phyloP scores from a whole-genome alignment of 805 yeast genomes.

The Ogataea polymorpha region DNA sequence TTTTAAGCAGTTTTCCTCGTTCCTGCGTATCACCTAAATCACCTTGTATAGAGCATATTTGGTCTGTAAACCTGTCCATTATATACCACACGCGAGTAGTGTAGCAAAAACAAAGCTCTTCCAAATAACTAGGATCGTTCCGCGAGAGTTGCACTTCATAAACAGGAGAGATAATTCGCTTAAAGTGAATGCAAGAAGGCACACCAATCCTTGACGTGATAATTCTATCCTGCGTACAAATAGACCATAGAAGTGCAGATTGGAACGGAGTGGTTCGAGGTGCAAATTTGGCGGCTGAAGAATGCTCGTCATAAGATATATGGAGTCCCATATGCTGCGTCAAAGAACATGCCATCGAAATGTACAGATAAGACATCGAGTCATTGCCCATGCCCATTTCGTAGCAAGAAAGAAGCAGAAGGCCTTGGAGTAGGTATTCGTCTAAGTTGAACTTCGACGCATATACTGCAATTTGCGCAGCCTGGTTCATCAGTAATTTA shows the following conservation, averaged over 20 bases:
- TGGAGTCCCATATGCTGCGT: slow-evolving; percentile 36
- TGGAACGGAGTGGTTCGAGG: slow-evolving; percentile 26
- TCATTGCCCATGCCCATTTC: slow-evolving; percentile 31
- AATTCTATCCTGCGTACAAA: slow-evolving; percentile 32
- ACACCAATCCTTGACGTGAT: slow-evolving; percentile 27
- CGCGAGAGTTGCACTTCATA: slow-evolving; percentile 22
- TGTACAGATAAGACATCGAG: slow-evolving; percentile 30
- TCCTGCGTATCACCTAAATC: slow-evolving; percentile 35
- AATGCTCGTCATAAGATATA: slow-evolving; percentile 25
- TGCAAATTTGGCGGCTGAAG: slow-evolving; percentile 21
- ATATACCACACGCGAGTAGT: slow-evolving; percentile 31
- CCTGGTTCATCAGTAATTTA: slow-evolving; percentile 24
- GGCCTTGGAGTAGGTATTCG: slow-evolving; percentile 24
- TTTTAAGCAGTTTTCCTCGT: slow-evolving; percentile 21
- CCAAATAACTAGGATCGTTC: slow-evolving; percentile 11
- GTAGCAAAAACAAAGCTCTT: slow-evolving; percentile 29
- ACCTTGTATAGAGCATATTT: slow-evolving; percentile 31
- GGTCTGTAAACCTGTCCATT: slow-evolving; percentile 34
- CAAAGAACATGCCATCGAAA: slow-evolving; percentile 32
- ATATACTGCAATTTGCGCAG: slow-evolving; percentile 25
- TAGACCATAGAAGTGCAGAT: slow-evolving; percentile 31
- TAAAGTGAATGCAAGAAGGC: slow-evolving; percentile 34
- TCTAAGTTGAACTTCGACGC: slow-evolving; percentile 24
- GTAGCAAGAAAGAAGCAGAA: slow-evolving; percentile 30
- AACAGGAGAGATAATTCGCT: slow-evolving; percentile 33